A percentile compares a stretch with the other conserved stretches of the same genome.
These are phyloP conservation scores for Auriculariales sp. DNA, from an alignment of 768 basidiomycete species.

Conservation along the genomic window DNA sequence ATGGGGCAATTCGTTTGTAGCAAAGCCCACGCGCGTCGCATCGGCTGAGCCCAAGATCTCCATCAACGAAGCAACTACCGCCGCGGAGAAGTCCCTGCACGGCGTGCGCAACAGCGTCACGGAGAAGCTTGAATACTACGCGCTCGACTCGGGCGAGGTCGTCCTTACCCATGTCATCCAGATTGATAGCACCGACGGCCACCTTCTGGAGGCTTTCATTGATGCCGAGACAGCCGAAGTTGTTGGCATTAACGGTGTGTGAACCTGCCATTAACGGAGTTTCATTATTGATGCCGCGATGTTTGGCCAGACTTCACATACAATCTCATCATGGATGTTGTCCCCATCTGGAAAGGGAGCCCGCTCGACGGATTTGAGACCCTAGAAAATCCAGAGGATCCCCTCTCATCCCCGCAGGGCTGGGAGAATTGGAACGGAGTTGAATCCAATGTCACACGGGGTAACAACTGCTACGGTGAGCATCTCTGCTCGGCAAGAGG, in stretches of 20 bases:
- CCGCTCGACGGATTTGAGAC: slow-evolving; percentile 34
- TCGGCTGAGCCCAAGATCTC: slow-evolving; percentile 23
- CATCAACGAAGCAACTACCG: slow-evolving; percentile 20
- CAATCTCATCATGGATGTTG: slow-evolving; percentile 25
- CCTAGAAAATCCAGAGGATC: slow-evolving; percentile 39
- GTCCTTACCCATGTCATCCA: slow-evolving; percentile 28
- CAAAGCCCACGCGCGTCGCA: slow-evolving; percentile 21
- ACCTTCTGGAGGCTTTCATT: slow-evolving; percentile 44
- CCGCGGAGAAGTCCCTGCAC: slow-evolving; percentile 23
- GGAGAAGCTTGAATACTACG: slow-evolving; percentile 26
- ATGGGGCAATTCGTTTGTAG: slow-evolving; percentile 32
- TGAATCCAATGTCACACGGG: slow-evolving; percentile 20
- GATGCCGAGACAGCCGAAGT: slow-evolving; percentile 41
- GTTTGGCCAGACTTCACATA: background rate
- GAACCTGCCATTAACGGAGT: too few species aligned
- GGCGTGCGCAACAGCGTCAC: slow-evolving; percentile 28
- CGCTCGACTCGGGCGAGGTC: slow-evolving; percentile 21
- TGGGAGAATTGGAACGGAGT: slow-evolving; percentile 31
- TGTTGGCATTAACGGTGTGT: slow-evolving; percentile 35
- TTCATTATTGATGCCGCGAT: background rate
- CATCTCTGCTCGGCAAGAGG: too few species aligned
- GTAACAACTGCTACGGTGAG: slow-evolving; percentile 29
- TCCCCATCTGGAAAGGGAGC: slow-evolving; percentile 36
- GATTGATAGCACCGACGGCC: slow-evolving; percentile 23
- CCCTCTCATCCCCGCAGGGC: slow-evolving; percentile 36